Conservation (phyloP, 495 filamentous ascomycete genomes). For the Darksidea phi region DNA sequence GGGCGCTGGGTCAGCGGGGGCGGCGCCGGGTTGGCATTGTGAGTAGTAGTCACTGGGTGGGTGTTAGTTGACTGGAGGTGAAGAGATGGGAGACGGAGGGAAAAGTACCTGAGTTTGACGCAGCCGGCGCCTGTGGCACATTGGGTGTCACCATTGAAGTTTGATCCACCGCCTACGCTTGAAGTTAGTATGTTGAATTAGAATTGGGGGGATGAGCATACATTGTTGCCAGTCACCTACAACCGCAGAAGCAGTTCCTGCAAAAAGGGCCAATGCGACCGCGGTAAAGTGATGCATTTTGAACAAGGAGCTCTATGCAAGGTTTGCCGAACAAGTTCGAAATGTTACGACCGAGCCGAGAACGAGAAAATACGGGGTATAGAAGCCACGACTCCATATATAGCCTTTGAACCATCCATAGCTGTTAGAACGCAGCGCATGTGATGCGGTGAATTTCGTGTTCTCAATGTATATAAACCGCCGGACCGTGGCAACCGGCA, state of each 20-base stretch:
- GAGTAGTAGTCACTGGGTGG: slow-evolving; percentile 38
- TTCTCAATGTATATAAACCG: slow-evolving; percentile 26
- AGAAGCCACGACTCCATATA: slow-evolving; percentile 9
- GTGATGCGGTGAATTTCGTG: slow-evolving; percentile 8
- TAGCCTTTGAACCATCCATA: background rate
- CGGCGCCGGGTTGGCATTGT: slow-evolving; percentile 40
- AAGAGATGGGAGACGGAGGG: background rate
- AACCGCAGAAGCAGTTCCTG: slow-evolving; percentile 18
- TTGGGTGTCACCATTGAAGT: slow-evolving; percentile 9
- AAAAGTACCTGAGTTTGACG: slow-evolving; percentile 31
- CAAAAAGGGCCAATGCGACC: slow-evolving; percentile 20
- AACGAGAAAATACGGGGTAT: background rate
- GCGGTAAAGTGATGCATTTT: slow-evolving; percentile 20
- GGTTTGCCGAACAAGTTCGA: too few relatives aligned
- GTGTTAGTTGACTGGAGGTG: background rate
- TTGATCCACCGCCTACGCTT: slow-evolving; percentile 23
- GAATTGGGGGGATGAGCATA: background rate
- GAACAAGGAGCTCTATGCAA: background rate
- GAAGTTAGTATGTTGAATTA: background rate
- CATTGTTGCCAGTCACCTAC: slow-evolving; percentile 28
- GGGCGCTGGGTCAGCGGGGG: slow-evolving; percentile 22
- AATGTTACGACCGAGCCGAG: too few relatives aligned
- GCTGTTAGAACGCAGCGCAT: slow-evolving; percentile 5
- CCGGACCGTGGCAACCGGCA: slow-evolving; percentile 25
- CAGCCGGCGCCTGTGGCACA: slow-evolving; percentile 22